Evolutionary conservation across 2,329 filamentous ascomycete genomes (phyloP).

Genomic region (Bertia moriformis): DNA sequence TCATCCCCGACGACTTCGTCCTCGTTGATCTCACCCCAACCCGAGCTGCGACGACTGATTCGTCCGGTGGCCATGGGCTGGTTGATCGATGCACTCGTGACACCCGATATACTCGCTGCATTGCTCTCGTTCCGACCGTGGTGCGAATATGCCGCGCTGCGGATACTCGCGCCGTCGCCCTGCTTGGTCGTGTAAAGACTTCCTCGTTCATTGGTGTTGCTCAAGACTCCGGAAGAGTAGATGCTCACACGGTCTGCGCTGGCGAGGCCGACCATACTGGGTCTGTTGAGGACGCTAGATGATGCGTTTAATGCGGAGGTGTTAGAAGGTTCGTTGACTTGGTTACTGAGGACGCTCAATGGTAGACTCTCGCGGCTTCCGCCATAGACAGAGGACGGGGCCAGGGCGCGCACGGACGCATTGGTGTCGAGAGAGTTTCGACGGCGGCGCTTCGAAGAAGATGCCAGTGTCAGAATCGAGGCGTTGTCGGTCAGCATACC

Average conservation of each 20-base stretch:
- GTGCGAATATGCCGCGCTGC: background rate
- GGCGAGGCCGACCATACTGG: slow-evolving; percentile 35
- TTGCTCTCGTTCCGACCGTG: background rate
- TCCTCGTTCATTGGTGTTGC: background rate
- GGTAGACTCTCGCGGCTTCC: slow-evolving; percentile 50
- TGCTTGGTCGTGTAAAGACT: background rate
- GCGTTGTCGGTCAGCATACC: slow-evolving; percentile 51
- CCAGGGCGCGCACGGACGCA: slow-evolving; percentile 49
- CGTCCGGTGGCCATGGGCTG: background rate
- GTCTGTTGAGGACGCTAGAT: slow-evolving; percentile 24
- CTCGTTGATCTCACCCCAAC: background rate
- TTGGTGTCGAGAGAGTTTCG: slow-evolving; percentile 51
- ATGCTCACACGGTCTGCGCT: slow-evolving; percentile 41
- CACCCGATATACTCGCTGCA: background rate
- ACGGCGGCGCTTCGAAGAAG: slow-evolving; percentile 46
- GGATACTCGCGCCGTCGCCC: background rate
- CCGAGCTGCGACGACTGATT: background rate
- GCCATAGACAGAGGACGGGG: slow-evolving; percentile 48
- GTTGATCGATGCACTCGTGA: background rate
- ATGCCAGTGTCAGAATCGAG: slow-evolving; percentile 49
- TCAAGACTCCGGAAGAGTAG: background rate
- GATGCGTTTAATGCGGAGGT: slow-evolving; percentile 20
- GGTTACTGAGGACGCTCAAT: slow-evolving; percentile 43
- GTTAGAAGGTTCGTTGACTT: slow-evolving; percentile 25
- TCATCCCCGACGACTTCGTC: background rate